phyloP scores from a whole-genome alignment of 345 rosid species.

The Eucalyptus guilfoylei region DNA sequence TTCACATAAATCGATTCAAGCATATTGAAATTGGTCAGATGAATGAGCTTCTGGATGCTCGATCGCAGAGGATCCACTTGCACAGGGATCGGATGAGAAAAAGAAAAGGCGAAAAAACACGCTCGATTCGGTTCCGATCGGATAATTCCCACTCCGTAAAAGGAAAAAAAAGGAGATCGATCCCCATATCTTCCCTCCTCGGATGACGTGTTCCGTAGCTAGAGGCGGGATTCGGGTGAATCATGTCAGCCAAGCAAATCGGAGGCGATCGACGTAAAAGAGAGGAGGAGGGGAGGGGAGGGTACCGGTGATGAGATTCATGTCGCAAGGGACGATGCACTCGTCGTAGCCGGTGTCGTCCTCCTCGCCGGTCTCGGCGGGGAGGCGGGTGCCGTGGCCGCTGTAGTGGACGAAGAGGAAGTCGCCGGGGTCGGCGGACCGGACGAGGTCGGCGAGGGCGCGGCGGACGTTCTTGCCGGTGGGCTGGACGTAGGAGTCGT shows the following conservation, averaged over 20 bases:
- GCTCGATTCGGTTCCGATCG: neutral
- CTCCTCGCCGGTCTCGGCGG: conserved; percentile 91
- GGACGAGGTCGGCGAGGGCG: conserved; percentile 39
- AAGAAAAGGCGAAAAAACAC: neutral
- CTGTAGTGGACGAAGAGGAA: conserved; percentile 76
- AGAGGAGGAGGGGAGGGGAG: neutral
- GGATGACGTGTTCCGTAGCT: neutral
- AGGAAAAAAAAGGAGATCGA: neutral
- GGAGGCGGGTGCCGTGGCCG: conserved; percentile 97
- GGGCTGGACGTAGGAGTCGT: conserved; percentile 45
- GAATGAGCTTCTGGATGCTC: neutral
- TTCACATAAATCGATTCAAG: neutral
- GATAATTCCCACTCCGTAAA: neutral
- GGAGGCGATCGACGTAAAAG: neutral
- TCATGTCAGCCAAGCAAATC: neutral
- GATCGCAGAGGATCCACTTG: neutral
- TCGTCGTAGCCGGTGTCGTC: conserved; percentile 96
- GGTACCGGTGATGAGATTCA: conserved; percentile 86
- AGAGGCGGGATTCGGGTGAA: neutral
- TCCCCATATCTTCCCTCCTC: neutral
- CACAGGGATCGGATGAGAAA: neutral
- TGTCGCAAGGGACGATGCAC: conserved; percentile 90
- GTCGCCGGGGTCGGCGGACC: conserved; percentile 55
- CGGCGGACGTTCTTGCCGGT: conserved; percentile 69
- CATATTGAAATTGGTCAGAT: neutral